Conservation (phyloP, 441 rosid species). For the Adansonia grandidieri region DNA sequence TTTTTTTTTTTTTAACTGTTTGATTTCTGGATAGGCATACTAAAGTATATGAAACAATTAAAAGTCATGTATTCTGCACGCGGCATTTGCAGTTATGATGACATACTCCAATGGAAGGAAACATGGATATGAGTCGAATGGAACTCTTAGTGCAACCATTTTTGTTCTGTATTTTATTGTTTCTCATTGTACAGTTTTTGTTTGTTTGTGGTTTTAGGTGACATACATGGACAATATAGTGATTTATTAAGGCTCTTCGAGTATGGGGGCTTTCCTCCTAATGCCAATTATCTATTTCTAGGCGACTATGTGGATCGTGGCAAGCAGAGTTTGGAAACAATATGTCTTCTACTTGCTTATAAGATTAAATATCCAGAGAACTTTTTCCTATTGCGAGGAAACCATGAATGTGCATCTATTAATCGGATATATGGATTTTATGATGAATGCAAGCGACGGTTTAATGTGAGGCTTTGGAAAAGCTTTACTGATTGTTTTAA, state of each 20-base stretch:
- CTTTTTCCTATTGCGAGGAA: conserved; percentile 87
- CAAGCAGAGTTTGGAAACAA: conserved; percentile 93
- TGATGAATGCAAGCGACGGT: conserved; percentile 88
- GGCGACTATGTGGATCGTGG: conserved; percentile 97
- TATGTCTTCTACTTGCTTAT: conserved; percentile 85
- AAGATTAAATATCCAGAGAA: conserved; percentile 92
- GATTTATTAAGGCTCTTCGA: conserved; percentile 91
- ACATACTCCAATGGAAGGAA: neutral
- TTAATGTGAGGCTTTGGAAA: conserved; percentile 90
- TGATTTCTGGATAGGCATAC: neutral
- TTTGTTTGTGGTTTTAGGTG: conserved; percentile 58
- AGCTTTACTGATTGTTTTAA: conserved; percentile 83
- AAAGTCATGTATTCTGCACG: neutral
- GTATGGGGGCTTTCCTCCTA: conserved; percentile 91
- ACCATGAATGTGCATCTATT: conserved; percentile 89
- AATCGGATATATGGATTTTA: conserved; percentile 88
- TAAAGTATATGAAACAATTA: neutral
- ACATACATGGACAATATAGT: conserved; percentile 91
- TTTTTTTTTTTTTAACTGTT: neutral
- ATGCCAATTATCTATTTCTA: conserved; percentile 77
- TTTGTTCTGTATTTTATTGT: neutral
- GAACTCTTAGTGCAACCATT: neutral
- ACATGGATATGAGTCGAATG: neutral
- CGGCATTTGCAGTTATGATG: neutral
- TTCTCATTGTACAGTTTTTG: conserved; percentile 20